Evolutionary conservation across 1,139 yeast species (phyloP), one percentile per base, ranked within the genome.

Genomic region (Diutina ranongensis): DNA sequence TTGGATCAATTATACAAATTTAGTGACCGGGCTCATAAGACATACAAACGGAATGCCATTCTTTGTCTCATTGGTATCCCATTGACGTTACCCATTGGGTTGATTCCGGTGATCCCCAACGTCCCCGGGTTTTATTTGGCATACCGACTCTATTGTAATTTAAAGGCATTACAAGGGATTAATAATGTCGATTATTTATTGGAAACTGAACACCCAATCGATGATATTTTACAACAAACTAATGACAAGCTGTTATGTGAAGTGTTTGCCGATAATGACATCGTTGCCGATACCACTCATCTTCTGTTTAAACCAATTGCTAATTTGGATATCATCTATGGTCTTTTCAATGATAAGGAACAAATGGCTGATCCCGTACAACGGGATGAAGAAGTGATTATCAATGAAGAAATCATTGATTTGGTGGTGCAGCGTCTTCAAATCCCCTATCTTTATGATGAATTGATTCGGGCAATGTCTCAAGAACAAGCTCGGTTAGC

Each of bases 41-140:
- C 56, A 35, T 74, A 71, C 49, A 50, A 55, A 35, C 66, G 64
- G 47, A 62, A 64, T 51, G 65, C 71, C 22, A 50, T 61, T 3
- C 44, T 67, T 38, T 79, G 86, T 54, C 72, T 76, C 0, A 53
- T 82, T 28, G 80, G 81, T 2, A 63, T 92, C 2, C 97, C 97
- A 1, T 52, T 89, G 42, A 78, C 94, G 0, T 57, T 87, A 7
- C 98, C 98, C 1, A 62, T 88, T 46, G 88, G 87, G 0, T 57
- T 88, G 44, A 57, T 92, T 0, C 98, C 98, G 0, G 71, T 89
- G n/a, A 60, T 89, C 1, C 98, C 98, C 18, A 92, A 92, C 54
- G 76, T 92, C n/a, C 98, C 98, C 0, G 97, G 97, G 0, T 83
- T 92, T 55, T 92, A 88, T 57, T 62, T 89, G 42, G 70, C 84